Conservation (phyloP, 2,329 filamentous ascomycete genomes). For the Boeremia exigua region DNA sequence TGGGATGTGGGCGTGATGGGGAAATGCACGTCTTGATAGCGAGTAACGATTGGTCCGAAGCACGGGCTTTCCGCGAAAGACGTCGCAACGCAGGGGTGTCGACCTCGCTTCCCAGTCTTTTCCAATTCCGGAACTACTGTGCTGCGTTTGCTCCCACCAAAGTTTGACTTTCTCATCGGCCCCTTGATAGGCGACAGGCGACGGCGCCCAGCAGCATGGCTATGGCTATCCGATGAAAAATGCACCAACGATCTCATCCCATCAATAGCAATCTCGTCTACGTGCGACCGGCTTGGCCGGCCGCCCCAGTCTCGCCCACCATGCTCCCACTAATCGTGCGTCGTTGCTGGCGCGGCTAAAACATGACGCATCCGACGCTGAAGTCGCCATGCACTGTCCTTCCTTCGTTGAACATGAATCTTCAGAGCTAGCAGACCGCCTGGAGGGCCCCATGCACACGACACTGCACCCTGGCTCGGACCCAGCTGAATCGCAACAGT, state of each 20-base stretch:
- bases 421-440: constrained; percentile 43
- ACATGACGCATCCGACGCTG: constrained; percentile 32
- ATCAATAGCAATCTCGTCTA: constrained; percentile 22
- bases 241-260: constrained; percentile 22
- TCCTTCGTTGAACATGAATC: constrained; percentile 34
- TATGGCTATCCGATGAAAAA: constrained; percentile 25
- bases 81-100: constrained; percentile 23
- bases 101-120: constrained; percentile 30
- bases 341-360: constrained; percentile 41
- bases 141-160: constrained; percentile 35
- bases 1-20: constrained; percentile 29
- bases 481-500: constrained; percentile 45
- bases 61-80: constrained; percentile 18
- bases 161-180: constrained; percentile 27
- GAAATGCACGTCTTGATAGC: constrained; percentile 1
- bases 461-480: constrained; percentile 33
- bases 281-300: constrained; percentile 24
- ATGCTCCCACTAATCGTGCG: constrained; percentile 29
- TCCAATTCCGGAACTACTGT: constrained; percentile 31
- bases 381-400: constrained; percentile 33
- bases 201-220: constrained; percentile 26
- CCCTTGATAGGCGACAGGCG: constrained; percentile 32
- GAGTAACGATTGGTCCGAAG: constrained; percentile 17
- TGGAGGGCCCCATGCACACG: constrained; percentile 41
- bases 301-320: constrained; percentile 26